These are phyloP conservation scores for Sonneratia caseolaris DNA, from an alignment of 345 rosid species.

Conservation along the genomic window DNA sequence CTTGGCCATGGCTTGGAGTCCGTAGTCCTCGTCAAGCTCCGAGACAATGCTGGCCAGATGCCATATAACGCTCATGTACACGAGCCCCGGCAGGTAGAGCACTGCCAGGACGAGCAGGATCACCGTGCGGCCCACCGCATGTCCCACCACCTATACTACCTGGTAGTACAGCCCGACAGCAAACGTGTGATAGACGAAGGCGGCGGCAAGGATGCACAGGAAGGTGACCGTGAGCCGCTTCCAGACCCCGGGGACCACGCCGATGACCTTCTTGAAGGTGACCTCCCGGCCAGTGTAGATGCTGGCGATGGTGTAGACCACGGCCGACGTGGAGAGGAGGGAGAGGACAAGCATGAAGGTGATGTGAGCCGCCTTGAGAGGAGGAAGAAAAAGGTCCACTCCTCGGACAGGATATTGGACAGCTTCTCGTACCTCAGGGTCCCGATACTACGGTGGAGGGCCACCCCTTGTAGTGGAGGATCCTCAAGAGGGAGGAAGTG, in stretches of 20 bases:
- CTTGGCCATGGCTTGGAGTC: constrained; percentile 30
- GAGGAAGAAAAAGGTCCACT: constrained; percentile 17
- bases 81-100: constrained; percentile 16
- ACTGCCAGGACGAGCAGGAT: background rate
- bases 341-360: constrained; percentile 24
- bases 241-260: constrained; percentile 52
- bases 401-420: constrained; percentile 19
- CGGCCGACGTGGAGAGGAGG: constrained; percentile 48
- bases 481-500: constrained; percentile 12
- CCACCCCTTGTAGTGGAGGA: constrained; percentile 10
- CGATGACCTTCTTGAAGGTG: constrained; percentile 27
- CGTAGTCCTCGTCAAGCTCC: constrained; percentile 40
- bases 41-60: constrained; percentile 40
- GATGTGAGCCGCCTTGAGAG: constrained; percentile 30
- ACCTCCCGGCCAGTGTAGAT: constrained; percentile 32
- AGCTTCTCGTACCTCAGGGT: constrained; percentile 15
- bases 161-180: no score
- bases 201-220: constrained; percentile 18
- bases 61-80: constrained; percentile 31
- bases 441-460: constrained; percentile 15
- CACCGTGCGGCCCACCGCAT: fast-evolving
- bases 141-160: background rate
- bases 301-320: constrained; percentile 45
- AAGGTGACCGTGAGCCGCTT: constrained; percentile 42
- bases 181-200: constrained; percentile 16